phyloP scores from a whole-genome alignment of 192 early-diverging fungal genomes.

The Dimargaris cristalligena region DNA sequence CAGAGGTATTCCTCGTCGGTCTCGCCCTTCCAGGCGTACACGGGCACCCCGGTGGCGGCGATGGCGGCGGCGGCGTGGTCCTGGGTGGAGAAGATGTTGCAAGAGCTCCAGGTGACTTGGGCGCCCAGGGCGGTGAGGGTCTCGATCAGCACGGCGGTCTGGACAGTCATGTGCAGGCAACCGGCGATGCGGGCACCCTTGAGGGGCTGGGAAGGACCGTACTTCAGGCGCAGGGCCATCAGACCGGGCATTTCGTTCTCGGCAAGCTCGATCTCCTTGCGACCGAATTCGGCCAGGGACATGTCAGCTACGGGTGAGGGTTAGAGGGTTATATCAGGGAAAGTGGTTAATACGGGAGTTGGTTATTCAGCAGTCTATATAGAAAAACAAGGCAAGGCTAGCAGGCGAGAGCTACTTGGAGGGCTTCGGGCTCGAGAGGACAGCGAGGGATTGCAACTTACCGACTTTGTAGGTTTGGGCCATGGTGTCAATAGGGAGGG shows the following conservation, averaged over 20 bases:
- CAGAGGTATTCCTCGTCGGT: constrained; percentile 98
- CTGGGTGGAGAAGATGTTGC: constrained; percentile 97
- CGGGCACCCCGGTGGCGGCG: constrained; percentile 86
- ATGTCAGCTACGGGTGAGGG: constrained; percentile 65
- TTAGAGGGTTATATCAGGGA: neutral
- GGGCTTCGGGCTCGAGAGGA: neutral
- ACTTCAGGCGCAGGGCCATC: constrained; percentile 85
- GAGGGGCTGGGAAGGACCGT: constrained; percentile 75
- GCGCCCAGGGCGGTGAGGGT: constrained; percentile 89
- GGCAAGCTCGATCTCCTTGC: constrained; percentile 89
- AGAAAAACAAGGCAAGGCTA: neutral
- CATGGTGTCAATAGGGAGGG: neutral
- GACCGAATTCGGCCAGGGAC: constrained; percentile 85
- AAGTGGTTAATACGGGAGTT: too few relatives aligned
- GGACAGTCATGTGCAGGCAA: constrained; percentile 99
- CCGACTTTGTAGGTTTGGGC: constrained; percentile 12
- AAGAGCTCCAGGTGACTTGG: constrained; percentile 76
- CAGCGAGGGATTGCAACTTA: neutral
- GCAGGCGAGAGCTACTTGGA: too few relatives aligned
- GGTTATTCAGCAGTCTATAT: neutral
- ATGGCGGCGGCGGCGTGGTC: constrained; percentile 98
- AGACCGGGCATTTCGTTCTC: constrained; percentile 99
- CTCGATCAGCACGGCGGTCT: constrained; percentile 97
- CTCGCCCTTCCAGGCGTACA: constrained; percentile 99
- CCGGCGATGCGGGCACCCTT: constrained; percentile 92